Base-by-base conservation (phyloP, 1,139 yeast genomes). In the Magnusiomyces clavatus region DNA sequence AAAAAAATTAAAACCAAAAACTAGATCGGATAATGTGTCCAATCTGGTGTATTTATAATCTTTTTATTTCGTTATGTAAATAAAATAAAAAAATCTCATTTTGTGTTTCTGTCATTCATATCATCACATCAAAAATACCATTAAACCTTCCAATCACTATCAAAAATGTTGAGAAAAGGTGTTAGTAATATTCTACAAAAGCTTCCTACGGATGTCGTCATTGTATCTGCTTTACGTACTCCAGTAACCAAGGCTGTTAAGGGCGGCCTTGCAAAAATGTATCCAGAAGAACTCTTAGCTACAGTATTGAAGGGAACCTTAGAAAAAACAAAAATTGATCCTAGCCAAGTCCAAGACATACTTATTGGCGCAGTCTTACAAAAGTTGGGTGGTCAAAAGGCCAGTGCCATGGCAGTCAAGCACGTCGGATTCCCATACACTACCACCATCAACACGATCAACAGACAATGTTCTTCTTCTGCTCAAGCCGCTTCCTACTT, bases 381-480 rank as follows among this genome's bases (percentile, higher is more conserved):
- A 53, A 61, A 64, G 2, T 55, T 68, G 10, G 71, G 71, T 12
- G 73, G 73, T 17, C 72, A 68, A 34, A 68, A 68, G 57, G 68
- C 66, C 6, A 58, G 63, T 24, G 70, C 71, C 0, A 55, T 65
- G 46, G 73, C 71, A 8, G 62, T 64, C 48, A 68, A 66, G 52
- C 56, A 66, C 14, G 66, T 62, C 12, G 75, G 75, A 1, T 70
- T 73, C 58, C 76, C 75, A 2, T 57, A 62, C 39, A 56, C 63
- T 19, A 71, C 76, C 10, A 71, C 77, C 2, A 64, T 72, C 37
- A 69, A 67, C 51, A 69, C 76, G 14, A 59, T 72, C 41, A 73
- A 72, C 58, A 63, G 76, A 49, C 77, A 73, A 56, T 72, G 77
- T 58, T 70, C 74, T 6, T 71, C 75, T 3, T 70, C 74, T 3